These are phyloP conservation scores for Limonomyces culmigenus DNA, from an alignment of 1,284 basidiomycete species.

Conservation along the genomic window DNA sequence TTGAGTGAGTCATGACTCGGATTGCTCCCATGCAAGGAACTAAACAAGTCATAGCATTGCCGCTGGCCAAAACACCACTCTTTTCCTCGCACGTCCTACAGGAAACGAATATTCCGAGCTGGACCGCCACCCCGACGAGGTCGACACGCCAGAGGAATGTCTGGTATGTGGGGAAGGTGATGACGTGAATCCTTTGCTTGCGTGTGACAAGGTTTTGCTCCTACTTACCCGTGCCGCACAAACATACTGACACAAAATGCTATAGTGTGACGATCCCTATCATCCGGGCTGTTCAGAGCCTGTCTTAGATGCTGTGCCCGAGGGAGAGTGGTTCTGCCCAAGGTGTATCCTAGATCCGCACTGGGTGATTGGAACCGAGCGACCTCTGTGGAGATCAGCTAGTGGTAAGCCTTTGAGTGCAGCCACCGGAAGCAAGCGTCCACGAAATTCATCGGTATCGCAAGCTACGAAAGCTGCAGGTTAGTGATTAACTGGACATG, in stretches of 20 bases:
- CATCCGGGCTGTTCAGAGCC: conserved; percentile 74
- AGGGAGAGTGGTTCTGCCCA: conserved; percentile 88
- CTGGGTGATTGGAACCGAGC: not conserved
- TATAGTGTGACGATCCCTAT: conserved; percentile 78
- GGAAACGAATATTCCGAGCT: conserved; percentile 57
- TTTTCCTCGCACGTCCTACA: conserved; percentile 61
- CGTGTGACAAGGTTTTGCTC: conserved; percentile 66
- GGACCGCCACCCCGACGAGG: conserved; percentile 55
- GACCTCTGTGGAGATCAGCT: not conserved
- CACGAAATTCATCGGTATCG: no score
- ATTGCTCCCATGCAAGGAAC: conserved; percentile 2
- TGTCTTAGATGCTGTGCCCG: conserved; percentile 61
- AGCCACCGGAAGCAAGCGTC: not conserved
- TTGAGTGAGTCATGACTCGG: conserved; percentile 42
- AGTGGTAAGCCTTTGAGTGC: not conserved
- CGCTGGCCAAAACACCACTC: conserved; percentile 72
- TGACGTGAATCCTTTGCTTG: conserved; percentile 50
- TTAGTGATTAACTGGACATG: no score
- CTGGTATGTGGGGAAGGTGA: conserved; percentile 53
- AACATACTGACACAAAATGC: conserved; percentile 2
- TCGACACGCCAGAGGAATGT: conserved; percentile 57
- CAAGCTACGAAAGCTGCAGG: no score
- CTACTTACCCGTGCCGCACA: conserved; percentile 1
- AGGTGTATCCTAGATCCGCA: conserved; percentile 31
- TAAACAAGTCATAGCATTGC: conserved; percentile 37